A percentile compares a stretch with the other conserved stretches of the same genome.
Conservation (phyloP, 257 asterid species). For the Nemophila menziesii region DNA sequence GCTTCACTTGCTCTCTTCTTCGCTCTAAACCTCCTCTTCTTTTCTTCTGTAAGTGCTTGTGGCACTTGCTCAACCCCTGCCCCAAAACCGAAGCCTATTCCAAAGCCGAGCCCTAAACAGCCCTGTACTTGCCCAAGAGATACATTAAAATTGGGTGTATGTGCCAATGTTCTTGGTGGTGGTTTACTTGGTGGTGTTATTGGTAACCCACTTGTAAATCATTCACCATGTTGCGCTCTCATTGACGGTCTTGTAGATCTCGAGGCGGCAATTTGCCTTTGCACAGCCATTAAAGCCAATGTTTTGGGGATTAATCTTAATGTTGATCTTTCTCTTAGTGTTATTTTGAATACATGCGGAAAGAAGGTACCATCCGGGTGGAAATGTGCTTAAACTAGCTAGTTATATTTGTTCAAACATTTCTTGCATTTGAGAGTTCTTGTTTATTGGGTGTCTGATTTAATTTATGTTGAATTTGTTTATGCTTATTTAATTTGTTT, state of each 20-base stretch:
- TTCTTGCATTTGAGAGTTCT: too few species aligned
- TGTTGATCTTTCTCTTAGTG: slow-evolving; percentile 5
- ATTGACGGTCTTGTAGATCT: slow-evolving; percentile 13
- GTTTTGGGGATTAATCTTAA: slow-evolving; percentile 11
- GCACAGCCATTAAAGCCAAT: slow-evolving; percentile 21
- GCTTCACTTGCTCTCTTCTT: slow-evolving; percentile 13
- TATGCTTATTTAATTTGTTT: too few species aligned
- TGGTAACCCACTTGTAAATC: slow-evolving; percentile 11
- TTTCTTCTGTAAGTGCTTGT: slow-evolving; percentile 20
- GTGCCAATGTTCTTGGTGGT: slow-evolving; percentile 11
- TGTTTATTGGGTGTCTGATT: too few species aligned
- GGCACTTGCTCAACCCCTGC: slow-evolving; percentile 12
- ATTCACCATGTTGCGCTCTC: slow-evolving; percentile 14
- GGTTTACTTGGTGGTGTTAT: slow-evolving; percentile 9
- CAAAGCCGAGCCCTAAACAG: neutral
- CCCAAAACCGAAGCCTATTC: slow-evolving; percentile 3
- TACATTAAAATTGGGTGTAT: slow-evolving; percentile 11
- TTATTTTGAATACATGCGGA: slow-evolving; percentile 16
- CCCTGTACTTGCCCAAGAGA: slow-evolving; percentile 10
- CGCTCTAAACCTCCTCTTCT: slow-evolving; percentile 19
- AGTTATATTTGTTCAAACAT: too few species aligned
- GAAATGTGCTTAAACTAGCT: slow-evolving; percentile 7
- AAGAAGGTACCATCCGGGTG: slow-evolving; percentile 9
- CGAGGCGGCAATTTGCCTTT: slow-evolving; percentile 23
- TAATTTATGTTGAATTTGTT: too few species aligned